Evolutionary conservation across 306 rosid species (phyloP), one percentile per base, ranked within the genome.

Genomic region (Quercus suber): DNA sequence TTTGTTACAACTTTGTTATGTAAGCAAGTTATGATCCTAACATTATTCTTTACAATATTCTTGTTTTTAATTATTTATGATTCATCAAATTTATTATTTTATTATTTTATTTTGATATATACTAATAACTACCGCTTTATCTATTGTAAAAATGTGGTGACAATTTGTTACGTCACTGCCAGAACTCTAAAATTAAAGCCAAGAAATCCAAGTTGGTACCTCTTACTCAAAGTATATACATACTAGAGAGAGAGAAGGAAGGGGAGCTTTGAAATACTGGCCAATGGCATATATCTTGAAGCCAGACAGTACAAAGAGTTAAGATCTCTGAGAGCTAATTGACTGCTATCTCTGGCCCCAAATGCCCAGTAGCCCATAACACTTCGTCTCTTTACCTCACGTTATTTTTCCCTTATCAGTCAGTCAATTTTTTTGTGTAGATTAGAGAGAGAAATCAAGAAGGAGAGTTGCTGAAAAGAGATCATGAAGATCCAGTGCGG

Each of bases 401-500:
- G 19, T 41, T 41, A 17, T 43, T 31, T 33, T 56, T 13, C 60
- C 61, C 51, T n/a, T 12, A 6, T 25, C 59, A 3, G 19, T 7
- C 6, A 49, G 11, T 23, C 23, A 23, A 23, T 23, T 23, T 23
- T 23, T 10, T 43, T 49, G 53, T 12, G 53, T 49, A 49, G 53
- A 49, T 31, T 13, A 31, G 1, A 25, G 28, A 14, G 45, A 61
- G 6, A 69, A 5, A 31, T 27, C 7, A 72, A 60, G 65, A 64
- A 14, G 30, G 5, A 19, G 60, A 15, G 64, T 75, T 65, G 23
- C 10, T 5, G 21, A 49, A 49, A 7, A 53, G 56, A 61, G 69
- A 52, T 73, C 56, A 94, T 95, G 98, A 95, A 92, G 98, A 92
- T 92, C 86, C 87, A 79, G 70, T 95, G 99, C 73, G 98, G 88